Evolutionary conservation across 495 filamentous ascomycete genomes (phyloP), one percentile per base, ranked within the genome.

Genomic region (Echria macrotheca): DNA sequence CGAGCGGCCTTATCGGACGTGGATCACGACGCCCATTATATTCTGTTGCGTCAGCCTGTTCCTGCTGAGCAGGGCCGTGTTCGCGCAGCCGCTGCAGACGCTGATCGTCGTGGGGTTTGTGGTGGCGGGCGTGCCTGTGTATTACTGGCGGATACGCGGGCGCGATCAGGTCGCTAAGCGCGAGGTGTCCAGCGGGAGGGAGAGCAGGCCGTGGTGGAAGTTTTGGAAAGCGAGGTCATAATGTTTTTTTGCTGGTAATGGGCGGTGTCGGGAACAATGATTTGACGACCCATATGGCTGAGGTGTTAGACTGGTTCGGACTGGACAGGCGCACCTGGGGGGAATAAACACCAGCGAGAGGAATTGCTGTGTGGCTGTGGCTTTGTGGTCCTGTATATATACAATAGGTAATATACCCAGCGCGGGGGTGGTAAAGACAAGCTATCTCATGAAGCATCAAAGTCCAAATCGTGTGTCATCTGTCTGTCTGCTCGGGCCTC

Each of bases 1-100:
- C 18, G 89, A 96, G 64, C 69, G 93, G 18, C 89, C 93, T 2
- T 98, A 97, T 67, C 81, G 78, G 62, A 93, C 89, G 12, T 98
- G 94, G 94, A 94, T 98, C 50, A 85, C 84, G 1, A 97, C 91
- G 28, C 93, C 93, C 2, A 93, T 98, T 37, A 88, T 96, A 41
- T 98, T 98, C 64, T 98, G 93, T 77, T 98, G 93, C 58, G 93
- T 98, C 11, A 95, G 87, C 61, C 62, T 98, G 52, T 98, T 98
- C 63, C 65, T 98, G 55, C 74, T 98, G 21, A 89, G 81, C 53
- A 77, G 93, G 42, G 89, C 89, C 0, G 76, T 97, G 17, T 91
- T 97, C 60, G 80, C 89, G 7, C 81, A 91, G 61, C 93, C 93
- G n/a, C 47, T 90, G 48, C 89, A 96, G 75, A 91, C 91, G 12